These are phyloP conservation scores for Zopfochytrium polystomum DNA, from an alignment of 371 early-diverging fungal species.

Conservation along the genomic window DNA sequence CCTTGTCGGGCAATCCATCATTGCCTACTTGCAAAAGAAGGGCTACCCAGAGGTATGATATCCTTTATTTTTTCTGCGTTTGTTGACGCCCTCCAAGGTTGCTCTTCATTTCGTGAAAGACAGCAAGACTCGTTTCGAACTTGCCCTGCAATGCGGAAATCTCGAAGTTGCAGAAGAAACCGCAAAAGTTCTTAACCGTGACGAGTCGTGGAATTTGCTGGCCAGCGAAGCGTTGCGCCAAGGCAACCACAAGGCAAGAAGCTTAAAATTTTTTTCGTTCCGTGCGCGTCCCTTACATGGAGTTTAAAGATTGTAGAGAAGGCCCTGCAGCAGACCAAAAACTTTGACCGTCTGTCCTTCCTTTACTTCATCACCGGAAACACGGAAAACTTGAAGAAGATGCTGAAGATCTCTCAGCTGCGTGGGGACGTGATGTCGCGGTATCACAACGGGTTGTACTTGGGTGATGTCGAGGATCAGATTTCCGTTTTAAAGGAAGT, in stretches of 20 bases:
- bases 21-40: conserved; percentile 97
- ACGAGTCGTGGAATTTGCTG: conserved; percentile 84
- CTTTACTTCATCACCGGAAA: conserved; percentile 89
- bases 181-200: conserved; percentile 80
- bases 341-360: conserved; percentile 88
- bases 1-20: conserved; percentile 96
- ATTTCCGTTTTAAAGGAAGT: conserved; percentile 74
- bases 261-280: conserved; percentile 52
- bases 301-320: conserved; percentile 65
- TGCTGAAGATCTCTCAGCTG: conserved; percentile 85
- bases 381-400: conserved; percentile 79
- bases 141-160: conserved; percentile 94
- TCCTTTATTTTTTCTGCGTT: neutral
- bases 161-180: conserved; percentile 88
- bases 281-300: conserved; percentile 26
- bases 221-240: conserved; percentile 83
- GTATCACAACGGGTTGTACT: conserved; percentile 83
- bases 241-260: conserved; percentile 69
- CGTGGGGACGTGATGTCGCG: conserved; percentile 78
- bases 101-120: conserved; percentile 98
- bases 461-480: conserved; percentile 86
- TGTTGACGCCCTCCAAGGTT: conserved; percentile 48
- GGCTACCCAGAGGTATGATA: conserved; percentile 84
- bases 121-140: conserved; percentile 88
- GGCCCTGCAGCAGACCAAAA: conserved; percentile 84